Evolutionary conservation across 148 eudicot species (phyloP).

Genomic region (Polygonum maritimum): DNA sequence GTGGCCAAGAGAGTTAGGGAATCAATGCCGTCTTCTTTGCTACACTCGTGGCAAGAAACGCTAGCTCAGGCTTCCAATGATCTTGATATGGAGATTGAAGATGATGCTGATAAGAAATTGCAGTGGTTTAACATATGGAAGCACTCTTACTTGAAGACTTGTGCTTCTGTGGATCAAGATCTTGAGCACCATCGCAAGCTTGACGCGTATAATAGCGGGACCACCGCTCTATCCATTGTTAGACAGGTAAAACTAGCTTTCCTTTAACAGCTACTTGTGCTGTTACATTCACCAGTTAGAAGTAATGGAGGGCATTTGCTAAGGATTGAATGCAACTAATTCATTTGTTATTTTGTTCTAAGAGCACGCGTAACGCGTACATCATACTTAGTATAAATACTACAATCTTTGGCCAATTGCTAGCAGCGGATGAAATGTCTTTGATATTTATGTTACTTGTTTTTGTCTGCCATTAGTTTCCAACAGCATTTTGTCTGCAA

Average conservation of each 20-base stretch:
- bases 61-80: slow-evolving; percentile 52
- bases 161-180: slow-evolving; percentile 71
- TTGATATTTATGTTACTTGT: background rate
- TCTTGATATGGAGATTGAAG: slow-evolving; percentile 40
- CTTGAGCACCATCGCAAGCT: slow-evolving; percentile 55
- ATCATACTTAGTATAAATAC: background rate
- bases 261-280: background rate
- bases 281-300: background rate
- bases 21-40: slow-evolving; percentile 61
- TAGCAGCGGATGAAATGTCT: background rate
- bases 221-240: slow-evolving; percentile 81
- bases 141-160: slow-evolving; percentile 63
- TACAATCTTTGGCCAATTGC: background rate
- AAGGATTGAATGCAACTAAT: background rate
- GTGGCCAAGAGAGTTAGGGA: slow-evolving; percentile 82
- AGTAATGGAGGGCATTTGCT: background rate
- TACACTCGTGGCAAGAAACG: slow-evolving; percentile 71
- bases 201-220: slow-evolving; percentile 75
- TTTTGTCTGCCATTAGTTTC: background rate
- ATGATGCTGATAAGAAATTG: slow-evolving; percentile 32
- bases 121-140: slow-evolving; percentile 67
- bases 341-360: background rate
- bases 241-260: slow-evolving; percentile 47
- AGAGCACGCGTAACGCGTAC: background rate
- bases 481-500: background rate